Evolutionary conservation across 176 grass and related monocot species (phyloP), one percentile per base, ranked within the genome.

Genomic region (Hyparrhenia diplandra): DNA sequence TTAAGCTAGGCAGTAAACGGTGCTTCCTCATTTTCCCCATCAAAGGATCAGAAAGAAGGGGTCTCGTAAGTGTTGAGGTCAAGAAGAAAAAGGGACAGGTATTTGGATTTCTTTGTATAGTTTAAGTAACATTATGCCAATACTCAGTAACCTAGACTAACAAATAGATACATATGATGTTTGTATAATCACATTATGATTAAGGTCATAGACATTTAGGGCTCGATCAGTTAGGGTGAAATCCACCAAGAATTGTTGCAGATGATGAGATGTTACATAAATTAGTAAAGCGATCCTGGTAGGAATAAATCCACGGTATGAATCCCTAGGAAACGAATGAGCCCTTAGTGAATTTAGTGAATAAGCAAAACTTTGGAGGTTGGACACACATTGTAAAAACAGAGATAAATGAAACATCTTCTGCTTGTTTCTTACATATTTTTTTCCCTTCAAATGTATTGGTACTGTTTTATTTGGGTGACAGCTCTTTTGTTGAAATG

Each of bases 31-130:
- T 98, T 62, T 98, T 98, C 81, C 96, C 92, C 10, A 88, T 98
- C 62, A 91, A 86, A 86, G 96, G 96, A 88, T 93, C 90, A 79
- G 96, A 98, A 82, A 95, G 92, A 47, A 98, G 84, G 70, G 96
- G 96, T 82, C 92, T 98, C 3, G 96, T 98, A 29, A 98, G 96
- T 88, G 92, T 98, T 73, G 85, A 85, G 59, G 86, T 80, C 87
- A 98, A 98, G 85, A 98, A 98, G 86, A 98, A 93, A 86, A 93
- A 95, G 14, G 90, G 96, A 52, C 88, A 98, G 90, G 92, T 94
- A 95, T 41, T 51, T 78, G 21, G 52, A 77, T 49, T 73, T 71
- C 47, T 82, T 18, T 71, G 17, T 83, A 16, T 82, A 37, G 61
- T 83, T 63, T 29, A 34, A 75, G 17, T 21, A 69, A 80, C 11